A percentile compares a stretch with the other conserved stretches of the same genome.
phyloP scores from a whole-genome alignment of 768 basidiomycete genomes.

The Boletus subcaerulescens region DNA sequence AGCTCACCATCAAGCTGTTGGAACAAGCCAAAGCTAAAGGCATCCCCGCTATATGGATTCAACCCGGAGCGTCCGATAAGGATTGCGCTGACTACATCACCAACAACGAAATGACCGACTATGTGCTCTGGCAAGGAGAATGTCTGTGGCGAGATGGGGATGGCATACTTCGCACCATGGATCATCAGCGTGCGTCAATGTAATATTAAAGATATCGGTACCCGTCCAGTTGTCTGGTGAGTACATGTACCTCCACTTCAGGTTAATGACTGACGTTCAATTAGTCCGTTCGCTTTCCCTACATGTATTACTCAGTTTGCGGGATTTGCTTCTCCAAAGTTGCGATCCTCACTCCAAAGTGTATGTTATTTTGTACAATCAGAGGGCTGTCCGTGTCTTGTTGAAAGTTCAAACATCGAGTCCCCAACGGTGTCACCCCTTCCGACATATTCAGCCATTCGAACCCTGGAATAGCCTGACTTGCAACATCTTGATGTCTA shows the following conservation, averaged over 20 bases:
- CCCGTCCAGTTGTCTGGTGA: not conserved
- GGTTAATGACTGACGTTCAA: too few relatives aligned
- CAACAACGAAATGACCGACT: conserved; percentile 58
- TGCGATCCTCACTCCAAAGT: too few relatives aligned
- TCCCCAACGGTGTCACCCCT: too few relatives aligned
- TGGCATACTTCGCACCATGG: conserved; percentile 34
- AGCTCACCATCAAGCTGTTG: conserved; percentile 71
- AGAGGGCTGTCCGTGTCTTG: too few relatives aligned
- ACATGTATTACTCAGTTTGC: too few relatives aligned
- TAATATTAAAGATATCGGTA: not conserved
- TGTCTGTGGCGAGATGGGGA: conserved; percentile 83
- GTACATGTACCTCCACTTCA: not conserved
- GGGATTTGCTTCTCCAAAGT: too few relatives aligned
- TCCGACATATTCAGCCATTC: too few relatives aligned
- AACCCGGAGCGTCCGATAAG: conserved; percentile 80
- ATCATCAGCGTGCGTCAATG: conserved; percentile 23
- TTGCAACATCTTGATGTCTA: too few relatives aligned
- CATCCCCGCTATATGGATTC: conserved; percentile 84
- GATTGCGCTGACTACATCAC: conserved; percentile 63
- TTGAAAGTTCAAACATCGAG: too few relatives aligned
- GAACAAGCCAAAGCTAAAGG: conserved; percentile 63
- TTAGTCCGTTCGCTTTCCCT: too few relatives aligned
- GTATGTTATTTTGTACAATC: too few relatives aligned
- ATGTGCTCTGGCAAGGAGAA: conserved; percentile 78
- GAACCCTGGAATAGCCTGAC: too few relatives aligned